These are phyloP conservation scores for Neoscytalidium dimidiatum DNA, from an alignment of 2,329 filamentous ascomycete genomes.

Conservation along the genomic window DNA sequence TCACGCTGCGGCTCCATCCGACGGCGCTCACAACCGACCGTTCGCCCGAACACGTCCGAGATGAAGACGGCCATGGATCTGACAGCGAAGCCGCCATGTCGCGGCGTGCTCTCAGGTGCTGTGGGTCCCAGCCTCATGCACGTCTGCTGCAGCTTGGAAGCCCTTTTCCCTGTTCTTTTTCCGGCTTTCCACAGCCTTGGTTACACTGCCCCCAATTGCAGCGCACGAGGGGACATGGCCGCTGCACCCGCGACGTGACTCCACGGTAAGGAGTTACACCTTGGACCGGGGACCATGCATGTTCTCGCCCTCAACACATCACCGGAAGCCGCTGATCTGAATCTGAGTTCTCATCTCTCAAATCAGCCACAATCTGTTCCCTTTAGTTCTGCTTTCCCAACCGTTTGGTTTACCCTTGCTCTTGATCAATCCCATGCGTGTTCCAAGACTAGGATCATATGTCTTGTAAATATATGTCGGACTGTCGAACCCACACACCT, in stretches of 20 bases:
- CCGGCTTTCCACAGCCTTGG: slow-evolving; percentile 1
- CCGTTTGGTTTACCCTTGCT: neutral
- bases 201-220: slow-evolving; percentile 8
- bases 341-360: neutral
- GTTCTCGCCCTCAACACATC: neutral
- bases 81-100: neutral
- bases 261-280: slow-evolving; percentile 5
- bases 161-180: slow-evolving; percentile 1
- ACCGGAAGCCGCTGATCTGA: neutral
- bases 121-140: neutral
- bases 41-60: neutral
- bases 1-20: neutral
- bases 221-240: neutral
- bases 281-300: neutral
- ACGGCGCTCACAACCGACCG: neutral
- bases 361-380: neutral
- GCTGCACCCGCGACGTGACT: slow-evolving; percentile 3
- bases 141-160: neutral
- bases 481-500: neutral
- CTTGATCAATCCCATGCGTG: neutral
- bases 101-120: neutral
- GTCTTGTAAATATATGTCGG: neutral
- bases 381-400: neutral
- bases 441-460: neutral
- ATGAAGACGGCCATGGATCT: slow-evolving; percentile 10